A percentile compares a stretch with the other conserved stretches of the same genome.
These are phyloP conservation scores for Trichoderma polysporum DNA, from an alignment of 2,329 filamentous ascomycete genomes.

Conservation along the genomic window DNA sequence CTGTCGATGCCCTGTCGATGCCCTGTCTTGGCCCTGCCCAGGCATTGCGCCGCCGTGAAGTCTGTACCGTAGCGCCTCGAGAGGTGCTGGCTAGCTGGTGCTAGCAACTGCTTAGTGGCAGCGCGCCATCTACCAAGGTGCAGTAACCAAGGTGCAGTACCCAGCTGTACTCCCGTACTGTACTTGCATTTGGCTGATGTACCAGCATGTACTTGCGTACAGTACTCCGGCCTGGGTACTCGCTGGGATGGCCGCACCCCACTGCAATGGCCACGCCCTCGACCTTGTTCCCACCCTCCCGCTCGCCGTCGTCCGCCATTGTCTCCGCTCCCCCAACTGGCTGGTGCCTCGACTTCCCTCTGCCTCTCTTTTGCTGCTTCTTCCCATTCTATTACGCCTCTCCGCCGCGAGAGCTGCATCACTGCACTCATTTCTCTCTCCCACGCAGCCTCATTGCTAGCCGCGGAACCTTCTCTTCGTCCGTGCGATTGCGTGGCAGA, in stretches of 20 bases:
- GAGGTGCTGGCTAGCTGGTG: neutral
- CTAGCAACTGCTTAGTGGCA: neutral
- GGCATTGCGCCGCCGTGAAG: neutral
- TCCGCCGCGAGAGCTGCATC: conserved; percentile 30
- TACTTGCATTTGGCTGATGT: neutral
- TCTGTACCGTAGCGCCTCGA: conserved; percentile 7
- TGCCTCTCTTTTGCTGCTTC: conserved; percentile 29
- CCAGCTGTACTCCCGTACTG: neutral
- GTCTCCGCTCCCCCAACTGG: conserved; percentile 35
- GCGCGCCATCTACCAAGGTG: neutral
- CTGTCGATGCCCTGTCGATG: conserved; percentile 13
- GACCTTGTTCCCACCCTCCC: conserved; percentile 28
- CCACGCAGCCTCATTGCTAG: conserved; percentile 20
- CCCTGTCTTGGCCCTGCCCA: conserved; percentile 5
- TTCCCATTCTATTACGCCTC: conserved; percentile 15
- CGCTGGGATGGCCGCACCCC: neutral
- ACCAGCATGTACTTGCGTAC: neutral
- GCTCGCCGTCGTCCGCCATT: conserved; percentile 33
- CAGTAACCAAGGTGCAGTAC: too few relatives aligned
- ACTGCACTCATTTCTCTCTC: conserved; percentile 21
- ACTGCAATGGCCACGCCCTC: conserved; percentile 2
- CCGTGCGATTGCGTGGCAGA: conserved; percentile 19
- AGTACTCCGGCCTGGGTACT: neutral
- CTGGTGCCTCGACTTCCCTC: conserved; percentile 26
- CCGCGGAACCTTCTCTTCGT: neutral